phyloP scores from a whole-genome alignment of 2,329 filamentous ascomycete genomes.

The Davidsoniella australis region DNA sequence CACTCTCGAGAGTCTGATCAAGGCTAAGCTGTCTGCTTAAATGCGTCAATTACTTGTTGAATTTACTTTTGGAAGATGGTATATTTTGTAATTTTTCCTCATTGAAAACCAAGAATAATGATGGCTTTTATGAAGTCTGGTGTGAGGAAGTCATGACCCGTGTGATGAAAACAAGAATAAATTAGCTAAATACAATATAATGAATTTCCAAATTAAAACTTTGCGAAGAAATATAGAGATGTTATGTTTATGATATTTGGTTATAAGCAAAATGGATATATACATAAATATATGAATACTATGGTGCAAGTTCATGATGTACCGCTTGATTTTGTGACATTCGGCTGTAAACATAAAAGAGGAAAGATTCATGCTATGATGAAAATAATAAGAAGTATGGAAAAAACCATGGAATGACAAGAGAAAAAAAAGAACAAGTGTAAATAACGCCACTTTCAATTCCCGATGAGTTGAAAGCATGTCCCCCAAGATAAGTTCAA shows the following conservation, averaged over 20 bases:
- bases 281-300: no score
- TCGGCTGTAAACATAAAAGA: not conserved
- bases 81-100: not conserved
- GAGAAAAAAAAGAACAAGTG: not conserved
- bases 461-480: not conserved
- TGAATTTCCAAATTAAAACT: not conserved
- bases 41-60: not conserved
- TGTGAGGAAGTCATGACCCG: not conserved
- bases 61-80: not conserved
- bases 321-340: no score
- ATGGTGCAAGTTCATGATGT: no score
- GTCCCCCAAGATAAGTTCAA: not conserved
- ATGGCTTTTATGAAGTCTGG: not conserved
- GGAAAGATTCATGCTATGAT: not conserved
- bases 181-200: not conserved
- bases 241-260: no score
- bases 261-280: no score
- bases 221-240: no score
- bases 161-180: not conserved
- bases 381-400: no score
- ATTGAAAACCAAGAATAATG: not conserved
- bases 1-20: conserved; percentile 83
- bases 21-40: conserved; percentile 56
- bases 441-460: not conserved
- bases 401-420: not conserved